These are phyloP conservation scores for Eimeria mitis DNA, from an alignment of 169 alveolate genomes.

Conservation along the genomic window DNA sequence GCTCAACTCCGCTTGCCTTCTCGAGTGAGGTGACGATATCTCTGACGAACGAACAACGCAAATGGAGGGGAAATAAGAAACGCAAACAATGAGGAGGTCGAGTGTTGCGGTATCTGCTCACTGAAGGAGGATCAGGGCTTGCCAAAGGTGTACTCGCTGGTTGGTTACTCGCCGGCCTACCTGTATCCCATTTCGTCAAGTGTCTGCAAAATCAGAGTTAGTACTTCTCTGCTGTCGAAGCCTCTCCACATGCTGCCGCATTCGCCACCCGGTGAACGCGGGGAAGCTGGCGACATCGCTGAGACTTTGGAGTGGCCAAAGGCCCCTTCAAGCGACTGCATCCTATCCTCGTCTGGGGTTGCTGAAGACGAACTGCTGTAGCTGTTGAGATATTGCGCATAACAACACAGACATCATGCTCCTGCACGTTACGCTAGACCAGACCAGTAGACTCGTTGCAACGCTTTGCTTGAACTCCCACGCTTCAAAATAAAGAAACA, in stretches of 20 bases:
- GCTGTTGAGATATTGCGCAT: background rate
- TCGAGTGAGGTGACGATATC: constrained; percentile 54
- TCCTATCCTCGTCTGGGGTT: background rate
- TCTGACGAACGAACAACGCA: background rate
- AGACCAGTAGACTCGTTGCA: background rate
- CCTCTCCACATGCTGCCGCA: constrained; percentile 54
- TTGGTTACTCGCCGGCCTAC: background rate
- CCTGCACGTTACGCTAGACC: background rate
- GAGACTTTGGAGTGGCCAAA: background rate
- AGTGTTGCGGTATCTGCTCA: background rate
- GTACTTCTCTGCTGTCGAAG: constrained; percentile 53
- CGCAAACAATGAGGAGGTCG: background rate
- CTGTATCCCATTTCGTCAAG: constrained; percentile 71
- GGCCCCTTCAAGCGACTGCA: background rate
- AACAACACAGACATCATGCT: constrained; percentile 38
- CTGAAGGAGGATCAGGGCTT: background rate
- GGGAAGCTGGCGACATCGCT: background rate
- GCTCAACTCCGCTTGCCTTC: constrained; percentile 68
- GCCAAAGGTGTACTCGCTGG: background rate
- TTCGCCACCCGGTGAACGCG: constrained; percentile 9
- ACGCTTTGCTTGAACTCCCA: background rate
- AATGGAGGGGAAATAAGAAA: background rate
- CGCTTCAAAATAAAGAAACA: background rate
- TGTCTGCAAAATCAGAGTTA: constrained; percentile 38
- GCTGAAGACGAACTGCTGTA: constrained; percentile 20